phyloP scores from a whole-genome alignment of 306 rosid genomes.

The Citrullus amarus region DNA sequence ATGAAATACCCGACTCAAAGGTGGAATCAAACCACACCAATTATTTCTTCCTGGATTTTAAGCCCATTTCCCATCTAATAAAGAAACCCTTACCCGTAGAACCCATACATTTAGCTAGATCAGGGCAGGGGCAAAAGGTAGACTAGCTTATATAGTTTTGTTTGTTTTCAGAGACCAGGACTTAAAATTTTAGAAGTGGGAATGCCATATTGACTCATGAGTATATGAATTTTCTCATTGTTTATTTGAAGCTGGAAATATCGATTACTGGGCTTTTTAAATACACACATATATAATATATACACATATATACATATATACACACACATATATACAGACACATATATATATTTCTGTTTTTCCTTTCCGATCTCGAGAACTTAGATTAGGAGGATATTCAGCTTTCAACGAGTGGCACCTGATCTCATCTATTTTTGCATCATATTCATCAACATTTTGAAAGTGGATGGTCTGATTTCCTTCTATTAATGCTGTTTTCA shows the following conservation, averaged over 20 bases:
- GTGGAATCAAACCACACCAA: neutral
- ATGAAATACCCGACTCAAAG: neutral
- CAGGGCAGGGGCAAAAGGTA: neutral
- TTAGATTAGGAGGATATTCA: neutral
- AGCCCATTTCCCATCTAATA: neutral
- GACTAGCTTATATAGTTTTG: neutral
- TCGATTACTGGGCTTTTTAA: neutral
- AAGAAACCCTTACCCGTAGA: neutral
- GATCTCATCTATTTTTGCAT: neutral
- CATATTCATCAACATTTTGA: neutral
- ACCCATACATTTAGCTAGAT: neutral
- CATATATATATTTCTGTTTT: neutral
- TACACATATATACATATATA: no score
- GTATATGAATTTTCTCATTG: neutral
- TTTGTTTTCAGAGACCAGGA: neutral
- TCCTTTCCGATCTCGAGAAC: neutral
- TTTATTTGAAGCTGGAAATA: neutral
- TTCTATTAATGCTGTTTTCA: slow-evolving; percentile 15
- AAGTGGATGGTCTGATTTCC: slow-evolving; percentile 10
- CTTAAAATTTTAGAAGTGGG: neutral
- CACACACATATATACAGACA: no score
- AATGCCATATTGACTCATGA: neutral
- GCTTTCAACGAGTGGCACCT: neutral
- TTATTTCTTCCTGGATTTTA: neutral
- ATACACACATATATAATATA: neutral